These are phyloP conservation scores for Trichoderma afroharzianum DNA, from an alignment of 2,329 filamentous ascomycete species.

Conservation along the genomic window DNA sequence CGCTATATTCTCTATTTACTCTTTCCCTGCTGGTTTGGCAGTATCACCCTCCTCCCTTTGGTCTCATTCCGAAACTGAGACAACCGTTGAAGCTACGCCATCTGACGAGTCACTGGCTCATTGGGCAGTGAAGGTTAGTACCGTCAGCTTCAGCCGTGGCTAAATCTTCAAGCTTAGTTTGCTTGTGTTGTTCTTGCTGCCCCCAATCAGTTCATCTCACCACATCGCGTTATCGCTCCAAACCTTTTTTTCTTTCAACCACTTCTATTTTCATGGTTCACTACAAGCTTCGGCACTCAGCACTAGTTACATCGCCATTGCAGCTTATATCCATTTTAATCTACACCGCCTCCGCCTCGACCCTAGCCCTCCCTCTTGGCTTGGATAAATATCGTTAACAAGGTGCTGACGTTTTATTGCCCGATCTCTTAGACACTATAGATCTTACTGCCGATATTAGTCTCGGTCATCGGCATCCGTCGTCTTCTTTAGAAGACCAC, in stretches of 20 bases:
- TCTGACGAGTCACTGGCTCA: neutral
- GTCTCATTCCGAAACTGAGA: neutral
- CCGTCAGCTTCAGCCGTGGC: neutral
- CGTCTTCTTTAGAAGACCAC: neutral
- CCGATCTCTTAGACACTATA: slow-evolving; percentile 5
- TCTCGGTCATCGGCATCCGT: neutral
- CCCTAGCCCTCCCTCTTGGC: neutral
- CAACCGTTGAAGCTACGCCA: neutral
- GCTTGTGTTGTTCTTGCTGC: neutral
- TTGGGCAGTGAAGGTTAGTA: neutral
- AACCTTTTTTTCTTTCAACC: neutral
- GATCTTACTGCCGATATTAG: slow-evolving; percentile 6
- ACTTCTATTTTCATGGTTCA: neutral
- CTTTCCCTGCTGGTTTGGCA: neutral
- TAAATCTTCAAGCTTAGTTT: neutral
- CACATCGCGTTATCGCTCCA: neutral
- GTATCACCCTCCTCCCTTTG: neutral
- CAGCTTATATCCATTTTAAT: neutral
- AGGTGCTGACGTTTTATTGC: slow-evolving; percentile 13
- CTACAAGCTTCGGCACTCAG: neutral
- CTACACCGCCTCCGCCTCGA: neutral
- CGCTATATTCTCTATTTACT: neutral
- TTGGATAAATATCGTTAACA: neutral
- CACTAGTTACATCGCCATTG: neutral
- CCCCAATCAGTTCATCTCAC: neutral